Evolutionary conservation across 1,284 basidiomycete species (phyloP).

Genomic region (Trametes polyzona): DNA sequence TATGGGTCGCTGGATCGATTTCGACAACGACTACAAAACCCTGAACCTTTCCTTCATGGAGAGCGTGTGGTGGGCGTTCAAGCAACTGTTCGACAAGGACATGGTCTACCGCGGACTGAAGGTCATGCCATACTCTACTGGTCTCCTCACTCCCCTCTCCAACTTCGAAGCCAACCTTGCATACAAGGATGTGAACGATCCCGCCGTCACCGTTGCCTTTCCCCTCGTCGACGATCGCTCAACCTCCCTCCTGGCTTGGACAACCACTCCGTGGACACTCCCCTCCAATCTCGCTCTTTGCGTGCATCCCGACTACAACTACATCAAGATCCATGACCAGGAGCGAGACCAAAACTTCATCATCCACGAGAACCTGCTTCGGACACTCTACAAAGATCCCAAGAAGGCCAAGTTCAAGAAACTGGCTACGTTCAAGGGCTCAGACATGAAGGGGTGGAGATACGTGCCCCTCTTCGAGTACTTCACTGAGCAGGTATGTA

Average conservation of each 20-base stretch:
- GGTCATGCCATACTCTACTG: slow-evolving; percentile 99
- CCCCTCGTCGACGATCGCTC: slow-evolving; percentile 91
- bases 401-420: slow-evolving; percentile 98
- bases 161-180: slow-evolving; percentile 97
- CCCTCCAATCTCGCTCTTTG: slow-evolving; percentile 96
- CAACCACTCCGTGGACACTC: slow-evolving; percentile 98
- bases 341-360: slow-evolving; percentile 92
- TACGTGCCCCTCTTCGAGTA: slow-evolving; percentile 97
- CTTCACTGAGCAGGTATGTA: slow-evolving; percentile 86
- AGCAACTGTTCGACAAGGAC: slow-evolving; percentile 90
- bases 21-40: slow-evolving; percentile 99
- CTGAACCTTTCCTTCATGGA: slow-evolving; percentile 96
- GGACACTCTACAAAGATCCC: slow-evolving; percentile 95
- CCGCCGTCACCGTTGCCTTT: slow-evolving; percentile 93
- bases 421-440: slow-evolving; percentile 83
- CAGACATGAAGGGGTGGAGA: slow-evolving; percentile 95
- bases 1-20: slow-evolving; percentile 99
- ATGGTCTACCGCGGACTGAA: slow-evolving; percentile 92
- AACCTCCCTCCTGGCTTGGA: slow-evolving; percentile 96
- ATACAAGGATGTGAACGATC: slow-evolving; percentile 95
- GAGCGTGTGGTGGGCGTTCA: slow-evolving; percentile 99
- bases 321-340: slow-evolving; percentile 96
- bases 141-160: slow-evolving; percentile 94
- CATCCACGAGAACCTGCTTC: slow-evolving; percentile 87
- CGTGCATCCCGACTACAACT: slow-evolving; percentile 95